Conservation (phyloP, 163 green algal species). For the Scenedesmus sp. region DNA sequence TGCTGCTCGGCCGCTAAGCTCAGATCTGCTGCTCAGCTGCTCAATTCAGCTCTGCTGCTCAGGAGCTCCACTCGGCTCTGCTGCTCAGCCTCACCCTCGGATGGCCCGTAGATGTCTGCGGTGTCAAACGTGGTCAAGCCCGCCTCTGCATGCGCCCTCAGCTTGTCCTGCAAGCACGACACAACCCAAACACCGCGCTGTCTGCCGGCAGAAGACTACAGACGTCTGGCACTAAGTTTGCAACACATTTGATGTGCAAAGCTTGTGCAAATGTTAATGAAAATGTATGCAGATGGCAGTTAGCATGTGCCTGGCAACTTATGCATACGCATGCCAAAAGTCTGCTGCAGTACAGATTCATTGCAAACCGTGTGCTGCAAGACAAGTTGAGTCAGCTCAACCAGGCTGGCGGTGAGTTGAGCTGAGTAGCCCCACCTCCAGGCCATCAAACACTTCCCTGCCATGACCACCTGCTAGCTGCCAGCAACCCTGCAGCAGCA, state of each 20-base stretch:
- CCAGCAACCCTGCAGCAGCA: slow-evolving; percentile 68
- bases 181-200: too few relatives aligned
- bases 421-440: slow-evolving; percentile 49
- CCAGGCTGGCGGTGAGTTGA: background rate
- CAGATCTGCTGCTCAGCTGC: background rate
- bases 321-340: too few relatives aligned
- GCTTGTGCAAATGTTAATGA: too few relatives aligned
- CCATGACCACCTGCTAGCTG: slow-evolving; percentile 72
- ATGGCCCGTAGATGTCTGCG: slow-evolving; percentile 72
- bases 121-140: slow-evolving; percentile 73
- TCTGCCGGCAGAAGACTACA: too few relatives aligned
- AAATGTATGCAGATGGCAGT: background rate
- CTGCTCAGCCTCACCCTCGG: slow-evolving; percentile 49
- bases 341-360: too few relatives aligned
- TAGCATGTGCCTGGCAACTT: background rate
- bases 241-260: background rate
- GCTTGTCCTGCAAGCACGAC: slow-evolving; percentile 58
- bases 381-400: background rate
- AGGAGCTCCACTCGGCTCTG: too few relatives aligned
- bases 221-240: background rate
- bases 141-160: slow-evolving; percentile 60
- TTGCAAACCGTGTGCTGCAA: too few relatives aligned
- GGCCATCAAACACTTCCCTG: slow-evolving; percentile 64
- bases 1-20: too few relatives aligned
- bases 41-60: too few relatives aligned